Evolutionary conservation across 23 red algal species (phyloP), one percentile per base, ranked within the genome.

Genomic region (Gracilaria vermiculophylla): DNA sequence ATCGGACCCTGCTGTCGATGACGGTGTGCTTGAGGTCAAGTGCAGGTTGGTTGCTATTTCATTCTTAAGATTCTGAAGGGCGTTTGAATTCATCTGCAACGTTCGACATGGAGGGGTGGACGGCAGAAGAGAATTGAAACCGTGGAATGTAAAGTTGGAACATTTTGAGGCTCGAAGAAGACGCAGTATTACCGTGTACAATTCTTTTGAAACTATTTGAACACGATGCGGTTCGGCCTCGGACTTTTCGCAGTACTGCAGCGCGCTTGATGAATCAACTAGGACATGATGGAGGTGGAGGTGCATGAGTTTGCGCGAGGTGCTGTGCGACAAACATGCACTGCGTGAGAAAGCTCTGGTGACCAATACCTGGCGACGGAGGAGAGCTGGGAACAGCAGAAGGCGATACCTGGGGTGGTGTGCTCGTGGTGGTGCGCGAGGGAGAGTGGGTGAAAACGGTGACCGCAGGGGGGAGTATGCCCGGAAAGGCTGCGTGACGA

Each of bases 281-380:
- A 73, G 67, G 13, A 73, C 42, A 48, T 73, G 67, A 20, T 73
- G 67, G 37, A 73, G 40, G 40, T 73, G 67, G 37, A 73, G 40
- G 40, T n/a, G 39, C 67, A 73, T 73, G 20, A n/a, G 67, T 73
- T 11, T 14, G 37, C 20, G 6, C 34, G 15, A 20, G 67, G 35
- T 73, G 67, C 67, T 24, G 67, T 28, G 44, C 11, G 35, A 28
- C 67, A 73, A 73, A 73, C 20, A 73, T 12, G 17, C 29, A 64
- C 29, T 34, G 58, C 10, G 17, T 34, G 7, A 28, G 58, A 64
- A 64, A 17, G 21, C 9, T 9, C 29, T 7, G 21, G 4, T 8
- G 58, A 25, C 29, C n/a, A n/a, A n/a, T n/a, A n/a, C n/a, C n/a
- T n/a, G n/a, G n/a, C n/a, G n/a, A n/a, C n/a, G n/a, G n/a, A n/a